Conservation (phyloP, 352 stramenopile species). For the Lagenidium sp. region DNA sequence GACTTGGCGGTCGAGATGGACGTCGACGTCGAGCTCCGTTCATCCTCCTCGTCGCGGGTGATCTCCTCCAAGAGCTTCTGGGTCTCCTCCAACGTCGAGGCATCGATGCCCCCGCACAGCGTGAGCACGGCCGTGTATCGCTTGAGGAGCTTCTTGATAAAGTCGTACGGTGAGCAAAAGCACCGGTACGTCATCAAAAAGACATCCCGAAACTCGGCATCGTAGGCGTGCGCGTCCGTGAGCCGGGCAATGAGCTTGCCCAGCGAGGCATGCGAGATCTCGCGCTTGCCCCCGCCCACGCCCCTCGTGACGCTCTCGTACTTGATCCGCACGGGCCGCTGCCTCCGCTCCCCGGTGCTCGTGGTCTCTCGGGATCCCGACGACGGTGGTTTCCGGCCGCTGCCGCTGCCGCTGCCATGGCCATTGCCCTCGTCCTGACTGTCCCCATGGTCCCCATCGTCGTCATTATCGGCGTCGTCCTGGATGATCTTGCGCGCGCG, state of each 20-base stretch:
- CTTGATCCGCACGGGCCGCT: conserved; percentile 54
- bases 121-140: conserved; percentile 70
- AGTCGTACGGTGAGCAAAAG: conserved; percentile 79
- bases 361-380: too few species aligned
- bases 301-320: conserved; percentile 59
- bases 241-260: conserved; percentile 76
- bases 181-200: conserved; percentile 79
- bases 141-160: conserved; percentile 86
- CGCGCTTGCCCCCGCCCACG: conserved; percentile 45
- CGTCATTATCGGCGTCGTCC: too few species aligned
- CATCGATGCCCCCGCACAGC: conserved; percentile 37
- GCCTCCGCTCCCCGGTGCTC: conserved; percentile 14
- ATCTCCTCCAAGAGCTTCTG: conserved; percentile 61
- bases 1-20: conserved; percentile 62
- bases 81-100: conserved; percentile 43
- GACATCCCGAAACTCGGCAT: conserved; percentile 79
- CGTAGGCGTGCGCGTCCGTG: conserved; percentile 80
- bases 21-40: conserved; percentile 43
- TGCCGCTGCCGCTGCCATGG: conserved; percentile 4
- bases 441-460: too few species aligned
- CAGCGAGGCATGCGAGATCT: conserved; percentile 83
- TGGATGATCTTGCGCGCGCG: conserved; percentile 7
- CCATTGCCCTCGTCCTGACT: too few species aligned
- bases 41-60: conserved; percentile 46
- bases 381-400: conserved; percentile 4